phyloP scores from a whole-genome alignment of 768 basidiomycete genomes.

The Stropharia rugosoannulata region DNA sequence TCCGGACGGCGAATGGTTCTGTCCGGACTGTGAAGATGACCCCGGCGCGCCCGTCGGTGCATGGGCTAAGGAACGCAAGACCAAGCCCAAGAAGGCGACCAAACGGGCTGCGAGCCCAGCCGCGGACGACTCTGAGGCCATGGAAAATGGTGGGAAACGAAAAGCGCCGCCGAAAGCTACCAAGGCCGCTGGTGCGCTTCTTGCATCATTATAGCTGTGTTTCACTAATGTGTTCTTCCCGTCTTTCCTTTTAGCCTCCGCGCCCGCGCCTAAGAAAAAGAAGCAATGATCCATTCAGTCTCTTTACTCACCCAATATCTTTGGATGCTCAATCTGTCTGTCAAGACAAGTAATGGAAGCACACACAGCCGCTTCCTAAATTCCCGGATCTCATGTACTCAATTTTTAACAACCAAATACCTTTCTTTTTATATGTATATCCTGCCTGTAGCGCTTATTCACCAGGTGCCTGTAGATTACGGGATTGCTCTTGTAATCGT shows the following conservation, averaged over 20 bases:
- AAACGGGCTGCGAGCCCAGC: conserved; percentile 19
- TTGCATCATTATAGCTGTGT: neutral
- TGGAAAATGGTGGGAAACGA: conserved; percentile 17
- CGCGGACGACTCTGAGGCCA: conserved; percentile 12
- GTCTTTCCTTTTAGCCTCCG: conserved; percentile 6
- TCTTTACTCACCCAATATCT: too few relatives aligned
- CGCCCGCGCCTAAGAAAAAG: conserved; percentile 29
- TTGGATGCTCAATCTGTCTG: too few relatives aligned
- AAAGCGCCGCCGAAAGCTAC: conserved; percentile 18
- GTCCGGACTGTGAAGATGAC: conserved; percentile 64
- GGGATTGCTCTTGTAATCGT: conserved; percentile 7
- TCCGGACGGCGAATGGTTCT: conserved; percentile 94
- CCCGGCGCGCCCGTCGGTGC: conserved; percentile 55
- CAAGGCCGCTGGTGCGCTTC: conserved; percentile 12
- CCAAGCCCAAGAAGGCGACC: conserved; percentile 24
- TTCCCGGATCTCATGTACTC: too few relatives aligned
- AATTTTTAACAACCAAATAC: too few relatives aligned
- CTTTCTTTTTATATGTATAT: too few relatives aligned
- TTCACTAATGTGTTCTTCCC: neutral
- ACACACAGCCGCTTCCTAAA: too few relatives aligned
- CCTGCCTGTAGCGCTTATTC: too few relatives aligned
- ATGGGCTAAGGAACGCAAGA: conserved; percentile 27
- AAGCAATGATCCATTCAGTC: conserved; percentile 17
- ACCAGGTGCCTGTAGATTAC: neutral
- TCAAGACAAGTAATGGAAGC: too few relatives aligned